phyloP scores from a whole-genome alignment of 345 rosid genomes.

The Eucalyptus lansdowneana region DNA sequence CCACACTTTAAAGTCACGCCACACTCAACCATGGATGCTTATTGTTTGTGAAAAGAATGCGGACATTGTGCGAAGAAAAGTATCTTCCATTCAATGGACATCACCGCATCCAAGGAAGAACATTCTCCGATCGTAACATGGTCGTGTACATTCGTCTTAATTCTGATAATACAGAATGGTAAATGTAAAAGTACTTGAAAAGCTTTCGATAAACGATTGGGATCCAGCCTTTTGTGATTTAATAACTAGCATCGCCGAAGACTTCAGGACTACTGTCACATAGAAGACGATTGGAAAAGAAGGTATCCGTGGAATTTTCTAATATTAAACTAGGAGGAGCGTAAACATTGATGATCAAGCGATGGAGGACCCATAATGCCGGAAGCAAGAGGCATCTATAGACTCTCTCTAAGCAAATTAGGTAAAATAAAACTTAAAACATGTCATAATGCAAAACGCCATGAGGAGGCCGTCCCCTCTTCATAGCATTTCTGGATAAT shows the following conservation, averaged over 20 bases:
- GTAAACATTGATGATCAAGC: background rate
- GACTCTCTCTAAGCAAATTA: background rate
- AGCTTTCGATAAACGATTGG: background rate
- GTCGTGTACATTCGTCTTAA: background rate
- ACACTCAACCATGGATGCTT: background rate
- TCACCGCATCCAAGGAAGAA: background rate
- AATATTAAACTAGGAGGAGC: background rate
- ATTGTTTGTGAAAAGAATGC: background rate
- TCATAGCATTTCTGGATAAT: background rate
- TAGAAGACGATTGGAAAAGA: background rate
- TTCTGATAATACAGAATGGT: background rate
- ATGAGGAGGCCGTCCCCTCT: background rate
- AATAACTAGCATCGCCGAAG: background rate
- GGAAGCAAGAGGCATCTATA: background rate
- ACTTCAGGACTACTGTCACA: background rate
- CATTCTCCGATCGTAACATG: background rate
- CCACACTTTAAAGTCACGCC: background rate
- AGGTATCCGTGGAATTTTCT: background rate
- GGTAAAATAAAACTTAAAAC: background rate
- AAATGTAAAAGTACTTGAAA: background rate
- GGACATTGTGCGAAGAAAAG: background rate
- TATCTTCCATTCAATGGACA: background rate
- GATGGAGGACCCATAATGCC: background rate
- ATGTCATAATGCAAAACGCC: background rate
- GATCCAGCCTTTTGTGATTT: background rate